phyloP scores from a whole-genome alignment of 495 filamentous ascomycete species.

The Neurospora sublineolata region DNA sequence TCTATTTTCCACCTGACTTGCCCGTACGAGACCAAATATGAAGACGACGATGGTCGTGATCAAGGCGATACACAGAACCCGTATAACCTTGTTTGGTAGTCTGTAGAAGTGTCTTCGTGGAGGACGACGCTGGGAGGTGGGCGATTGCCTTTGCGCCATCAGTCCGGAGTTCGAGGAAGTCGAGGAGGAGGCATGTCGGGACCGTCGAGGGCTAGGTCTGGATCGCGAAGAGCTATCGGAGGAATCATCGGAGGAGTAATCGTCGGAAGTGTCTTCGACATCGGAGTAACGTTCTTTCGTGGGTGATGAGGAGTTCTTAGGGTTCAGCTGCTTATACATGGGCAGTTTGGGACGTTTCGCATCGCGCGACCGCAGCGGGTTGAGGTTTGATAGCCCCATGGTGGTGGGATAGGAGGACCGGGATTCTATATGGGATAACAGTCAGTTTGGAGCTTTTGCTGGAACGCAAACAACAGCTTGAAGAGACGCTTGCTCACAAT shows the following conservation, averaged over 20 bases:
- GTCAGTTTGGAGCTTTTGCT: not conserved
- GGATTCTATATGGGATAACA: not conserved
- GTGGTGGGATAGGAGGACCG: not conserved
- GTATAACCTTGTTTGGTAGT: conserved; percentile 50
- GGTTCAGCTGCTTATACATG: conserved; percentile 27
- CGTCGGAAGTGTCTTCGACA: conserved; percentile 30
- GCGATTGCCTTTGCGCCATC: conserved; percentile 36
- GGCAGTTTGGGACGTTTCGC: conserved; percentile 28
- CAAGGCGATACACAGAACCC: conserved; percentile 61
- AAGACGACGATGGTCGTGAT: conserved; percentile 59
- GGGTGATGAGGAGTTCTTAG: conserved; percentile 10
- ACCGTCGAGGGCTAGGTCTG: conserved; percentile 29
- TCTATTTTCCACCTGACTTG: conserved; percentile 53
- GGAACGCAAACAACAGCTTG: not conserved
- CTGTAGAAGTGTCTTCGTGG: conserved; percentile 41
- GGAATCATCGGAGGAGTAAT: conserved; percentile 31
- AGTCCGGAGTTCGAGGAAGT: conserved; percentile 38
- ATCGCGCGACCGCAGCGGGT: conserved; percentile 24
- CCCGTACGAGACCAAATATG: conserved; percentile 56
- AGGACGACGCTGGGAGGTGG: conserved; percentile 26
- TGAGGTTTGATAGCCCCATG: conserved; percentile 22
- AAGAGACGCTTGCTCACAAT: not conserved
- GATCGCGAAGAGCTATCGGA: conserved; percentile 27
- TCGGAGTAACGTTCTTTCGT: conserved; percentile 35
- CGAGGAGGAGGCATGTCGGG: conserved; percentile 42